phyloP scores from a whole-genome alignment of 2,329 filamentous ascomycete genomes.

The Cladophialophora exuberans region DNA sequence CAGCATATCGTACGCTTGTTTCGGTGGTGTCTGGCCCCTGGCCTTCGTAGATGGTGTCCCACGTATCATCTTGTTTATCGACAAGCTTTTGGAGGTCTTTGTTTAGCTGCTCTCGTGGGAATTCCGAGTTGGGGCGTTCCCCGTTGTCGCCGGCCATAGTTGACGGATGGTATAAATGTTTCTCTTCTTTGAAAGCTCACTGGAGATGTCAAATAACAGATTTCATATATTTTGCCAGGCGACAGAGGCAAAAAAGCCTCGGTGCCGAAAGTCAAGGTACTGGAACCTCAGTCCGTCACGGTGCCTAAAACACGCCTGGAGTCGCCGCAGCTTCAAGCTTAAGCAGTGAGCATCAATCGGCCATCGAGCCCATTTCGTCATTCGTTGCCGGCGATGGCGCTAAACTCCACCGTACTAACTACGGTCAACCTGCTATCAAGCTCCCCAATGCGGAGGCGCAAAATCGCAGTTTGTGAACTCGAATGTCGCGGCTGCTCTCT shows the following conservation, averaged over 20 bases:
- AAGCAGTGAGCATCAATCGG: no score
- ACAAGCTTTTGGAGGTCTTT: constrained; percentile 59
- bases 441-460: constrained; percentile 8
- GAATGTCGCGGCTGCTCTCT: no score
- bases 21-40: constrained; percentile 76
- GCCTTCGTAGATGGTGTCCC: constrained; percentile 76
- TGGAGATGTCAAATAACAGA: neutral
- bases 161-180: neutral
- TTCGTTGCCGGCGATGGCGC: no score
- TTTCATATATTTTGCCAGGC: neutral
- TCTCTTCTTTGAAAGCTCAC: no score
- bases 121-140: constrained; percentile 19
- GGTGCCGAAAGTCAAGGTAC: neutral
- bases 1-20: constrained; percentile 84
- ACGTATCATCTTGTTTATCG: constrained; percentile 70
- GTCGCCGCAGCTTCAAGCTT: neutral
- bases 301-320: neutral
- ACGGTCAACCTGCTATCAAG: constrained; percentile 2
- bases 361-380: no score
- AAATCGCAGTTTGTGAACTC: neutral
- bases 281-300: neutral
- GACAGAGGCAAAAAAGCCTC: constrained; percentile 7
- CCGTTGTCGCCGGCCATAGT: constrained; percentile 27
- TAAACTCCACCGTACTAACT: no score
- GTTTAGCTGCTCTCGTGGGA: constrained; percentile 57